phyloP scores from a whole-genome alignment of 192 early-diverging fungal genomes.

The Coemansia sp. region DNA sequence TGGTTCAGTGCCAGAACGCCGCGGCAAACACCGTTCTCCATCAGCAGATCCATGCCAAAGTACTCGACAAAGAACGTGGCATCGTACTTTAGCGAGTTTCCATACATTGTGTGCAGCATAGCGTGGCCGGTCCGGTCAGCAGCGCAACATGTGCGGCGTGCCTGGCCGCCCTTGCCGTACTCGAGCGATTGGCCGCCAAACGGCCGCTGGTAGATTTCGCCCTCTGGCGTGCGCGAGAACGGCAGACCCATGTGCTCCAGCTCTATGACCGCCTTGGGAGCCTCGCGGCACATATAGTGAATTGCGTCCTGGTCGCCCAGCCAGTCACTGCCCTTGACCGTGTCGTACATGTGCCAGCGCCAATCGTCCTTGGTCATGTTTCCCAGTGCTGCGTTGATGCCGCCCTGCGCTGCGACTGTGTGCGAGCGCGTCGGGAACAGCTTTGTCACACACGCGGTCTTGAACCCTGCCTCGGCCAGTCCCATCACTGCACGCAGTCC shows the following conservation, averaged over 20 bases:
- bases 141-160: conserved; percentile 95
- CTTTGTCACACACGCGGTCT: conserved; percentile 98
- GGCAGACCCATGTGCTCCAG: conserved; percentile 98
- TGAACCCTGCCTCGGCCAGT: conserved; percentile 90
- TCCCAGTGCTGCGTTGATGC: conserved; percentile 98
- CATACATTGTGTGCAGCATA: conserved; percentile 96
- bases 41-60: conserved; percentile 97
- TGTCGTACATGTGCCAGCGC: conserved; percentile 99
- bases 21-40: conserved; percentile 97
- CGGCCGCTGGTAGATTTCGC: conserved; percentile 98
- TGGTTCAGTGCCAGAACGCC: conserved; percentile 96
- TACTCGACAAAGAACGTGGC: conserved; percentile 99
- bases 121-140: conserved; percentile 99
- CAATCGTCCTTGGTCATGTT: conserved; percentile 99
- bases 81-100: conserved; percentile 92
- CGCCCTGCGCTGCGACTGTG: conserved; percentile 98
- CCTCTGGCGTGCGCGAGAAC: conserved; percentile 96
- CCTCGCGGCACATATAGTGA: conserved; percentile 99
- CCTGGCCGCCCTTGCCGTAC: conserved; percentile 97
- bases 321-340: conserved; percentile 99
- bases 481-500: conserved; percentile 98
- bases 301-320: conserved; percentile 99
- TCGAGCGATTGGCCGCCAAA: conserved; percentile 97
- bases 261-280: conserved; percentile 92
- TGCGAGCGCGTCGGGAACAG: conserved; percentile 98